Evolutionary conservation across 2,329 filamentous ascomycete genomes (phyloP).

Genomic region (Penicillium polonicum): DNA sequence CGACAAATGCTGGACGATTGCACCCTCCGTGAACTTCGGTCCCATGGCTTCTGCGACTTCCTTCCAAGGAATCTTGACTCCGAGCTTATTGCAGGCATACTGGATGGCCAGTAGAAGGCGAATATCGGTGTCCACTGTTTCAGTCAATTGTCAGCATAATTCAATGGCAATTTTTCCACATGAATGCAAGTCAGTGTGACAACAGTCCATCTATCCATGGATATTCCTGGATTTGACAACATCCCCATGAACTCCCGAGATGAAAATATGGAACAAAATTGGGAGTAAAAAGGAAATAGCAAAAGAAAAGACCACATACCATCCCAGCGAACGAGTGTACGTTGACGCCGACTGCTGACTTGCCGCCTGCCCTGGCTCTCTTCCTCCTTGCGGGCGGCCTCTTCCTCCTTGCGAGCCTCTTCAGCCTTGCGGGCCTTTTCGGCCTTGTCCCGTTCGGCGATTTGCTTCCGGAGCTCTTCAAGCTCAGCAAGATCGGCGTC

Average conservation of each 20-base stretch:
- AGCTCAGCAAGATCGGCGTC: background rate
- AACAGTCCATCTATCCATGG: background rate
- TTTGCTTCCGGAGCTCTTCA: background rate
- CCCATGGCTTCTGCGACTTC: conserved; percentile 43
- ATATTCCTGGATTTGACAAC: background rate
- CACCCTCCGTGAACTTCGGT: conserved; percentile 42
- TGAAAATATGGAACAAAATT: background rate
- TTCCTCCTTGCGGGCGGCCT: background rate
- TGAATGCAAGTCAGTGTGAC: background rate
- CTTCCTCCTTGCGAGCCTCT: background rate
- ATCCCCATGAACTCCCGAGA: background rate
- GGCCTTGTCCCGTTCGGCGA: background rate
- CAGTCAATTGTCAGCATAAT: conserved; percentile 14
- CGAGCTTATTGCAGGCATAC: conserved; percentile 39
- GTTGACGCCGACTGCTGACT: conserved; percentile 20
- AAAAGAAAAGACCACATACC: conserved; percentile 29
- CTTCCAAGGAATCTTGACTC: conserved; percentile 45
- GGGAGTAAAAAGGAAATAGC: background rate
- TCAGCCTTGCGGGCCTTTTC: background rate
- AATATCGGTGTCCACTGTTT: conserved; percentile 44
- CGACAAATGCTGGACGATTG: conserved; percentile 48
- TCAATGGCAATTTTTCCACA: background rate
- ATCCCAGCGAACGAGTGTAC: conserved; percentile 45
- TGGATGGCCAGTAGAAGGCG: conserved; percentile 45
- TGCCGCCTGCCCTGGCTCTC: background rate